Evolutionary conservation across 2,329 filamentous ascomycete genomes (phyloP).

Genomic region (Verticillium klebahnii): DNA sequence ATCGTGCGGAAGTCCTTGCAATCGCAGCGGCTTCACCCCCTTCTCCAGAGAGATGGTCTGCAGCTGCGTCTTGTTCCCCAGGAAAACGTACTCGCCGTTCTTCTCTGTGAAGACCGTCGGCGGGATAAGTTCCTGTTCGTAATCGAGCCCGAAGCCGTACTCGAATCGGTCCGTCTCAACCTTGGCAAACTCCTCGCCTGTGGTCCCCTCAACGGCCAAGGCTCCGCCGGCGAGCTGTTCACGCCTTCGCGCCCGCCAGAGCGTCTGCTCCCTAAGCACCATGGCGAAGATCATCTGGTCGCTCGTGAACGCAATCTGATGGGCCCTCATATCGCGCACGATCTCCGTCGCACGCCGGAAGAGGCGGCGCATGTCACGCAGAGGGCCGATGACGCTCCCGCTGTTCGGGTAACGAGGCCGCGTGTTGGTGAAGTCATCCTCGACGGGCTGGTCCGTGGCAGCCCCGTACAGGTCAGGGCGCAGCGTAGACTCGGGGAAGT

Average conservation of each 20-base stretch:
- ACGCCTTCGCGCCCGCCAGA: conserved; percentile 7
- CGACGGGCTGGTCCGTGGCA: conserved; percentile 11
- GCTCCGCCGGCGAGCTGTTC: not conserved
- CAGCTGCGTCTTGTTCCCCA: conserved; percentile 13
- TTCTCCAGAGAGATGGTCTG: conserved; percentile 12
- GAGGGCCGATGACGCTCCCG: conserved; percentile 23
- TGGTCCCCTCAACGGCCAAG: not conserved
- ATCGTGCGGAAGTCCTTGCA: not conserved
- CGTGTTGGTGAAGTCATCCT: conserved; percentile 3
- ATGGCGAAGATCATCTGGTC: conserved; percentile 27
- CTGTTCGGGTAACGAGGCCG: conserved; percentile 25
- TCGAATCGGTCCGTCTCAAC: conserved; percentile 11
- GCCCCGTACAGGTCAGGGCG: conserved; percentile 17
- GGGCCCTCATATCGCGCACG: conserved; percentile 15
- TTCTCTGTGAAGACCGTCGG: conserved; percentile 22
- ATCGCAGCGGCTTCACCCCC: conserved; percentile 18
- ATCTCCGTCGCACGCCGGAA: conserved; percentile 16
- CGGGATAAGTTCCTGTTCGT: conserved; percentile 22
- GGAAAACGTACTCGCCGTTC: conserved; percentile 18
- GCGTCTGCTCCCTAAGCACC: conserved; percentile 22
- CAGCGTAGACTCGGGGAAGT: conserved; percentile 16
- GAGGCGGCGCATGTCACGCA: conserved; percentile 19
- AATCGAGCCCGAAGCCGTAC: conserved; percentile 22
- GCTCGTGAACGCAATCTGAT: conserved; percentile 14
- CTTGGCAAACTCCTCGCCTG: too few species aligned